These are phyloP conservation scores for Aspergillus egyptiacus DNA, from an alignment of 495 filamentous ascomycete species.

Conservation along the genomic window DNA sequence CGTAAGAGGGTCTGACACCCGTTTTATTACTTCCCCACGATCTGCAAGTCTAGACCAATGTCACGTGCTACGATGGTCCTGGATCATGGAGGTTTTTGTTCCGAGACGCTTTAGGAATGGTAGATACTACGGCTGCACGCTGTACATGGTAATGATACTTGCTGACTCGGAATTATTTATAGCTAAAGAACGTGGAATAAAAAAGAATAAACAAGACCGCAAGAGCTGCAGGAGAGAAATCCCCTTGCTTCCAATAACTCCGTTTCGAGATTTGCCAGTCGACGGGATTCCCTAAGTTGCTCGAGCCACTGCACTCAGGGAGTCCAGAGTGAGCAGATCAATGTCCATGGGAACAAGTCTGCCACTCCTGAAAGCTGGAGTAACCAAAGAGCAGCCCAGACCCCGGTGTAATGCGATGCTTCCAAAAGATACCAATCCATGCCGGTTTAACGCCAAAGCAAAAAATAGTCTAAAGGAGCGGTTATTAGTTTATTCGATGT, in stretches of 20 bases:
- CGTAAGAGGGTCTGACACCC: conserved; percentile 13
- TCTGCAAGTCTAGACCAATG: conserved; percentile 15
- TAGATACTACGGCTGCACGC: neutral
- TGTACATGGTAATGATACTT: conserved; percentile 1
- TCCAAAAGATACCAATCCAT: conserved; percentile 9
- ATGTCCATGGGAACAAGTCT: neutral
- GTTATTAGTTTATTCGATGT: conserved; percentile 36
- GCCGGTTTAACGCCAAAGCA: conserved; percentile 7
- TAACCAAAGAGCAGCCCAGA: conserved; percentile 15
- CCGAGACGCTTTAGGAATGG: neutral
- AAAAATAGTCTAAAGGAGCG: conserved; percentile 6
- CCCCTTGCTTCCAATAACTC: conserved; percentile 10
- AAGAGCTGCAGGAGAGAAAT: neutral
- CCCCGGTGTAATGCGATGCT: conserved; percentile 22
- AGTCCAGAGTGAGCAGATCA: neutral
- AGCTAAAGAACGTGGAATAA: conserved; percentile 3
- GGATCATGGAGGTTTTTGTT: neutral
- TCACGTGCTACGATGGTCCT: conserved; percentile 14
- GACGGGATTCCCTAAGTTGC: neutral
- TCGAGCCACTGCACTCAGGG: neutral
- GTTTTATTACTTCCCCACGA: conserved; percentile 18
- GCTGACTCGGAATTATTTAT: conserved; percentile 6
- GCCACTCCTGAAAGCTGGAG: neutral
- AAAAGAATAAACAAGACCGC: neutral
- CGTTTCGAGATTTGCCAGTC: conserved; percentile 1